Evolutionary conservation across 2,329 filamentous ascomycete genomes (phyloP).

Genomic region (Botrytis fabae): DNA sequence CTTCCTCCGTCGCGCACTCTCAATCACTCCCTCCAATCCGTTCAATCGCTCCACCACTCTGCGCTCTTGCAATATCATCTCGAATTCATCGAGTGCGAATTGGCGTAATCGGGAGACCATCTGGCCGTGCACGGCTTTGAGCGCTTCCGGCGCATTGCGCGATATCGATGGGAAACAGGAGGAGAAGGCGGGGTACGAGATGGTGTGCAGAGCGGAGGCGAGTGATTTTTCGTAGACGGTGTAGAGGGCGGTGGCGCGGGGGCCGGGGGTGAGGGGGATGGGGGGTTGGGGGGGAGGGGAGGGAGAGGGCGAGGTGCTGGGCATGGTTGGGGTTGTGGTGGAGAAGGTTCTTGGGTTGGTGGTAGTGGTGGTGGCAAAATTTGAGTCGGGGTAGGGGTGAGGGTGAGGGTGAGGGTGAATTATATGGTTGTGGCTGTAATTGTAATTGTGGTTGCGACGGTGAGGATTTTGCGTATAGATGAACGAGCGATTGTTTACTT

Average conservation of each 20-base stretch:
- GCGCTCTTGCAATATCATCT: constrained; percentile 52
- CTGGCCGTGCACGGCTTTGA: constrained; percentile 57
- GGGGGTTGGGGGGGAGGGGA: constrained; percentile 32
- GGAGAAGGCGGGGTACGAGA: constrained; percentile 58
- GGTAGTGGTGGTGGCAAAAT: background rate
- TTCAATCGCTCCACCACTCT: constrained; percentile 59
- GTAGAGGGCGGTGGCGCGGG: constrained; percentile 56
- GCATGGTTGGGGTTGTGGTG: background rate
- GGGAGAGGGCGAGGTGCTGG: background rate
- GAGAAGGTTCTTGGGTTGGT: background rate
- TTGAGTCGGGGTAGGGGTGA: background rate
- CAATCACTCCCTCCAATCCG: constrained; percentile 57
- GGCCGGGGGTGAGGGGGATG: constrained; percentile 49
- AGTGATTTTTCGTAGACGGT: constrained; percentile 55
- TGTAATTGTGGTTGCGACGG: background rate
- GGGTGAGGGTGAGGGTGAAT: too few relatives aligned
- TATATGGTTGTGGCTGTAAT: background rate
- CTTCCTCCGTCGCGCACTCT: constrained; percentile 46
- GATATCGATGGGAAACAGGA: constrained; percentile 64
- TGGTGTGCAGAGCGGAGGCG: constrained; percentile 54
- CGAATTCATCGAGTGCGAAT: constrained; percentile 61
- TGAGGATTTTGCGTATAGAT: background rate
- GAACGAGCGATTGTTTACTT: constrained; percentile 3
- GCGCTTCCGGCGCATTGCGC: constrained; percentile 49
- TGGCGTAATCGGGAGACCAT: constrained; percentile 57